Percentiles rank a stretch among this genome's conserved stretches.
These are phyloP conservation scores for Aspergillus sp. DNA, from an alignment of 2,329 filamentous ascomycete genomes.

Conservation along the genomic window DNA sequence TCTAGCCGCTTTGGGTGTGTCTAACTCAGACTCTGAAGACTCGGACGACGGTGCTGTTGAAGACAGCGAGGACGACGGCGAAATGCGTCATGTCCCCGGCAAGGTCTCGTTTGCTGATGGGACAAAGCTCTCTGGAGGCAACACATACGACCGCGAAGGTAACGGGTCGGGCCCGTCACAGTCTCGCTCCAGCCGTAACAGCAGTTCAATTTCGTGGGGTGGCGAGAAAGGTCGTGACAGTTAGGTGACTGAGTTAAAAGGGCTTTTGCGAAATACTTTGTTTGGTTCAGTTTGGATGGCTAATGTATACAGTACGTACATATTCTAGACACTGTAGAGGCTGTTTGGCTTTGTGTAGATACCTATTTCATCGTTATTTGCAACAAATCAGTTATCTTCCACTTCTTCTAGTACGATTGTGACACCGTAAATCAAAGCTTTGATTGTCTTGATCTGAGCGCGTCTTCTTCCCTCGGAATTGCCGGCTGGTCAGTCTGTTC, in stretches of 20 bases:
- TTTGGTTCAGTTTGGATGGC: neutral
- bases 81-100: slow-evolving; percentile 19
- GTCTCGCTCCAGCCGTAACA: slow-evolving; percentile 12
- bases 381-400: neutral
- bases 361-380: slow-evolving; percentile 5
- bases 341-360: slow-evolving; percentile 7
- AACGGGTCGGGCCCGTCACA: slow-evolving; percentile 14
- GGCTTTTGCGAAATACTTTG: neutral
- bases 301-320: slow-evolving; percentile 3
- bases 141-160: slow-evolving; percentile 13
- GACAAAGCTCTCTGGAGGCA: slow-evolving; percentile 26
- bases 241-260: slow-evolving; percentile 3
- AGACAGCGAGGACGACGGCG: slow-evolving; percentile 25
- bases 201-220: slow-evolving; percentile 42
- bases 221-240: slow-evolving; percentile 38
- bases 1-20: slow-evolving; percentile 44
- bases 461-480: neutral
- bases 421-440: neutral
- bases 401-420: neutral
- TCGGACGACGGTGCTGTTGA: slow-evolving; percentile 22
- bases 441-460: neutral
- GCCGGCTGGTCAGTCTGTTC: neutral
- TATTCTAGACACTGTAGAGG: slow-evolving; percentile 12
- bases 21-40: slow-evolving; percentile 30
- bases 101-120: slow-evolving; percentile 38